Evolutionary conservation across 495 filamentous ascomycete genomes (phyloP).

Genomic region (Aspergillus coremiiformis): DNA sequence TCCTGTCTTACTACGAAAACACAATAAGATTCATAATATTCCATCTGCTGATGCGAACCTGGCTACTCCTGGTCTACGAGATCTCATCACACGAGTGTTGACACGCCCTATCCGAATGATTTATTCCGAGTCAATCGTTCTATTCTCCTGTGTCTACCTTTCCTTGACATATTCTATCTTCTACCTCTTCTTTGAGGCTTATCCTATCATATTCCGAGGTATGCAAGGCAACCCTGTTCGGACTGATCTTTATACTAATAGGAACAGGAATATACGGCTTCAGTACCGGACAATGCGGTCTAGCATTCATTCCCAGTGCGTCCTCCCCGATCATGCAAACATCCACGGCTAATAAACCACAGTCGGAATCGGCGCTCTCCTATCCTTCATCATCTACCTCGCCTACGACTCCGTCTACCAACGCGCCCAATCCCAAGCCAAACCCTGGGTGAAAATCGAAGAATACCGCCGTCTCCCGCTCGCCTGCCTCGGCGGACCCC

Average conservation of each 20-base stretch:
- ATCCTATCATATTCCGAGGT: background rate
- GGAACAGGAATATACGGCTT: background rate
- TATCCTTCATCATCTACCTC: background rate
- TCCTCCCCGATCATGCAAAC: background rate
- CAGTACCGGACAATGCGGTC: background rate
- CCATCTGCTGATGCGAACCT: too few species aligned
- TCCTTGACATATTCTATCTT: background rate
- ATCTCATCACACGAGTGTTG: background rate
- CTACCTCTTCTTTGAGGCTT: background rate
- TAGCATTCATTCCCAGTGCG: background rate
- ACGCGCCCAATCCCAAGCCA: background rate
- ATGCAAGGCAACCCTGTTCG: background rate
- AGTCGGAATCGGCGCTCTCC: background rate
- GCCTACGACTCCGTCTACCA: background rate
- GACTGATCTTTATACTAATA: too few species aligned
- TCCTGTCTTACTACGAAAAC: too few species aligned
- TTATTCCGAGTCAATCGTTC: background rate
- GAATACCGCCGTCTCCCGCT: background rate
- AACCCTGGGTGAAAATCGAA: background rate
- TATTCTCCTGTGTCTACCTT: background rate
- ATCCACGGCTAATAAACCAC: background rate
- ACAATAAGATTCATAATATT: too few species aligned
- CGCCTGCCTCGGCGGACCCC: conserved; percentile 18
- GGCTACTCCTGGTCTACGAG: too few species aligned
- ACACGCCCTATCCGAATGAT: background rate